Evolutionary conservation across 805 yeast species (phyloP).

Genomic region (Ogataea haglerorum): DNA sequence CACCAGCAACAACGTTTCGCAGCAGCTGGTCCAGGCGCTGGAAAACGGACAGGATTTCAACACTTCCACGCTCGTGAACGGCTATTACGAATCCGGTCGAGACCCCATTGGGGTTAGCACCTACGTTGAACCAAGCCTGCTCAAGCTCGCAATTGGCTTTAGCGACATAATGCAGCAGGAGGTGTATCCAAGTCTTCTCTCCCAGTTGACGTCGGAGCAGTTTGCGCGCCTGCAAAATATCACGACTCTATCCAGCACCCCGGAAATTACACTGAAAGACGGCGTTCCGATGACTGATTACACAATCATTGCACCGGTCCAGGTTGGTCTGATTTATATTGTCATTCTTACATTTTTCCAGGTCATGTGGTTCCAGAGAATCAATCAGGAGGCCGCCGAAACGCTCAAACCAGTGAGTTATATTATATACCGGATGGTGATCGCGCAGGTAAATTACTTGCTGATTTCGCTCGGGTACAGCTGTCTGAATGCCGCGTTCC

Average conservation of each 20-base stretch:
- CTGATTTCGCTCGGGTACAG: slow-evolving; percentile 56
- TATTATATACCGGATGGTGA: slow-evolving; percentile 48
- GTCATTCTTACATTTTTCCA: slow-evolving; percentile 73
- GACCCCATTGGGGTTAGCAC: slow-evolving; percentile 49
- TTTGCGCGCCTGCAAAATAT: slow-evolving; percentile 20
- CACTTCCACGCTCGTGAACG: slow-evolving; percentile 23
- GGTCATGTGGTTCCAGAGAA: slow-evolving; percentile 53
- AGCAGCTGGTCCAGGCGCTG: slow-evolving; percentile 41
- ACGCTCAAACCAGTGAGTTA: slow-evolving; percentile 41
- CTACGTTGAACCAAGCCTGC: slow-evolving; percentile 44
- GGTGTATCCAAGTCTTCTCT: slow-evolving; percentile 30
- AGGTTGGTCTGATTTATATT: slow-evolving; percentile 71
- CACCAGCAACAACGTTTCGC: slow-evolving; percentile 39
- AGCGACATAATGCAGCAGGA: slow-evolving; percentile 11
- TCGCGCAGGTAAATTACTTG: slow-evolving; percentile 52
- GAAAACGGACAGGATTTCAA: slow-evolving; percentile 30
- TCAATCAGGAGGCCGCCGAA: slow-evolving; percentile 49
- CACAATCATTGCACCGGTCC: slow-evolving; percentile 61
- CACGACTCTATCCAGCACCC: slow-evolving; percentile 21
- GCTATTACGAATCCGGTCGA: slow-evolving; percentile 58
- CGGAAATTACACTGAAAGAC: slow-evolving; percentile 35
- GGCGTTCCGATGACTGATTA: slow-evolving; percentile 47
- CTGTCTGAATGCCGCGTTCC: slow-evolving; percentile 64
- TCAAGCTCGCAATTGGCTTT: slow-evolving; percentile 34
- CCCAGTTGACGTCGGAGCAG: slow-evolving; percentile 25